phyloP scores from a whole-genome alignment of 2,329 filamentous ascomycete species.

The Fusarium sp. region DNA sequence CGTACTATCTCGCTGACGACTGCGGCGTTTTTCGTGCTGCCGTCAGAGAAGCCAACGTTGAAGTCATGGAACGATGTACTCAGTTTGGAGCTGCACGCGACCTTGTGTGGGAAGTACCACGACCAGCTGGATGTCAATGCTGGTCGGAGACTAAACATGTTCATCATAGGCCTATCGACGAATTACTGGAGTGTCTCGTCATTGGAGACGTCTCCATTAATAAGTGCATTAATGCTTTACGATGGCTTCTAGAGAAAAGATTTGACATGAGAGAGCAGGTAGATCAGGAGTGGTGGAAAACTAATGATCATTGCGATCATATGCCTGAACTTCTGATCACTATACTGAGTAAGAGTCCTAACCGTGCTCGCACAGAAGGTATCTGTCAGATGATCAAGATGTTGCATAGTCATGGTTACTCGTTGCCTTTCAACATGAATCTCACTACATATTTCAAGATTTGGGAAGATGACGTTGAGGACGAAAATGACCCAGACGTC shows the following conservation, averaged over 20 bases:
- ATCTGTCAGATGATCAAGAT: constrained; percentile 4
- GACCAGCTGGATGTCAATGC: rapidly evolving
- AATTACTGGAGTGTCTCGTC: not conserved
- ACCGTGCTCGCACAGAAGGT: not conserved
- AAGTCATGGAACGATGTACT: not conserved
- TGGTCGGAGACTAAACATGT: rapidly evolving
- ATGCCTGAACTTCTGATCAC: not conserved
- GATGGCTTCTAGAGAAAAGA: not conserved
- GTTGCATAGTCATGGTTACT: not conserved
- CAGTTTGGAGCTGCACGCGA: not conserved
- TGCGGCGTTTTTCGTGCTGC: not conserved
- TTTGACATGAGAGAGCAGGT: not conserved
- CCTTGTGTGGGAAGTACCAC: not conserved
- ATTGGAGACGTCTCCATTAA: rapidly evolving
- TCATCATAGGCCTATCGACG: not conserved
- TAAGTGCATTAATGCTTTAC: not conserved
- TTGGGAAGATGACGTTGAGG: too few species aligned
- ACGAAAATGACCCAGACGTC: not conserved
- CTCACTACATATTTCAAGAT: rapidly evolving
- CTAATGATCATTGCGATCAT: not conserved
- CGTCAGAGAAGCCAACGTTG: not conserved
- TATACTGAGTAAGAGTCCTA: not conserved
- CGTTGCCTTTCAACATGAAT: not conserved
- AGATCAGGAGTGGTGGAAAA: rapidly evolving
- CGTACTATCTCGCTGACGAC: not conserved